phyloP scores from a whole-genome alignment of 768 basidiomycete species.

The Rhodotorula diobovata region DNA sequence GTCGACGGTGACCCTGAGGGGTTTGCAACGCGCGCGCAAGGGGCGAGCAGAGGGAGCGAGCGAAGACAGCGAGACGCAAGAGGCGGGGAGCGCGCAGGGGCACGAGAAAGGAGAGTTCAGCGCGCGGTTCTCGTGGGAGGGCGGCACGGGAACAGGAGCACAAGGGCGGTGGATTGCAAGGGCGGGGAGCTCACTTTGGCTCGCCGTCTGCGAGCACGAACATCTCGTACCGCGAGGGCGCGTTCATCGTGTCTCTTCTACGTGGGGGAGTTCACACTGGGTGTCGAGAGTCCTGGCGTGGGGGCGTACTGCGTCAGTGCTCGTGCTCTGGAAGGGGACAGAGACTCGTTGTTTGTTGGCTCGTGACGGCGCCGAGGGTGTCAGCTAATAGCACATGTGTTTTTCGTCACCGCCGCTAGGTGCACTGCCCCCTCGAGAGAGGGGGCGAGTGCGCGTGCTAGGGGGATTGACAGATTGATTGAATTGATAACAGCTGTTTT shows the following conservation, averaged over 20 bases:
- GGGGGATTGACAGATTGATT: constrained; percentile 60
- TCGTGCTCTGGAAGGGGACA: no score
- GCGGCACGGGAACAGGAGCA: background rate
- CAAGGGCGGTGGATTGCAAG: background rate
- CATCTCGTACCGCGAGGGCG: constrained; percentile 84
- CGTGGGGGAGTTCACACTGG: no score
- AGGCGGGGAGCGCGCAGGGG: no score
- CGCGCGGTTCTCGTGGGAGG: background rate
- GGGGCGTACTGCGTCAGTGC: background rate
- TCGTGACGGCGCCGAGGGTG: constrained; percentile 13
- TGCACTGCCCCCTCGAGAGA: background rate
- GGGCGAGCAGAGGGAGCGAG: background rate
- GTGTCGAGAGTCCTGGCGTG: background rate
- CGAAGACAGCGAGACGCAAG: background rate
- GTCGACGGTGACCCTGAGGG: constrained; percentile 75
- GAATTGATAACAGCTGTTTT: constrained; percentile 31
- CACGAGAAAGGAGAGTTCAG: background rate
- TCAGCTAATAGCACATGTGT: constrained; percentile 40
- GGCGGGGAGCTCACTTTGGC: constrained; percentile 65
- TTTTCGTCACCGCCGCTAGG: constrained; percentile 18
- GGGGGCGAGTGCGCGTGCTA: constrained; percentile 10
- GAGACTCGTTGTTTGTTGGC: no score
- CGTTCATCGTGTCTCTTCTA: constrained; percentile 63
- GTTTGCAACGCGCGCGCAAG: constrained; percentile 18
- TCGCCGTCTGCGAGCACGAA: constrained; percentile 91